Conservation (phyloP, 768 basidiomycete genomes). For the Rubroboletus satanas region DNA sequence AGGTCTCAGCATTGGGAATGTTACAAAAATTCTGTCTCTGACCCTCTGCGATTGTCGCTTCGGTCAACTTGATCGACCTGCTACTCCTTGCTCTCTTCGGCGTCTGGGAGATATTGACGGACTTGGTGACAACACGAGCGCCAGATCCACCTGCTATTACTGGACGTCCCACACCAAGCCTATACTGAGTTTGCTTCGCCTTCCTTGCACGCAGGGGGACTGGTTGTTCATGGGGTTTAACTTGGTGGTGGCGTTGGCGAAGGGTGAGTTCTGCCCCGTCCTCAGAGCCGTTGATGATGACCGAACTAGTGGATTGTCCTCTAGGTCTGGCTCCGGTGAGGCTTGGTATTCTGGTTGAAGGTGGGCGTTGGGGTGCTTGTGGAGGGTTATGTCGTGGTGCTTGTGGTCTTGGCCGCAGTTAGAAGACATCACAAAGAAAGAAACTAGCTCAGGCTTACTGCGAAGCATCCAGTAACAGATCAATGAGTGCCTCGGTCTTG, state of each 20-base stretch:
- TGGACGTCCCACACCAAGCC: slow-evolving; percentile 71
- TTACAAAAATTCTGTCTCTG: not conserved
- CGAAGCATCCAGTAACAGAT: slow-evolving; percentile 58
- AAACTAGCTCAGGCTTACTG: slow-evolving; percentile 34
- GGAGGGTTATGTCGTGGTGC: slow-evolving; percentile 18
- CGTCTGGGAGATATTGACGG: slow-evolving; percentile 46
- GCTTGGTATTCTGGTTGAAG: slow-evolving; percentile 33
- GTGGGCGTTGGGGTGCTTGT: slow-evolving; percentile 24
- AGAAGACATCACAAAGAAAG: slow-evolving; percentile 37
- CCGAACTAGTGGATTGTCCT: slow-evolving; percentile 32
- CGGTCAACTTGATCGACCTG: slow-evolving; percentile 45
- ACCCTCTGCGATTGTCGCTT: slow-evolving; percentile 61
- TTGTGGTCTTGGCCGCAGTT: slow-evolving; percentile 26
- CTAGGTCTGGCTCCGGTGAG: slow-evolving; percentile 27
- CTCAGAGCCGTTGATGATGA: slow-evolving; percentile 40
- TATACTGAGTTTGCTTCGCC: slow-evolving; percentile 66
- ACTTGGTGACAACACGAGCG: slow-evolving; percentile 61
- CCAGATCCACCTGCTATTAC: slow-evolving; percentile 62
- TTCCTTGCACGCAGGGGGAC: slow-evolving; percentile 50
- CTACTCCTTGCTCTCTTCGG: slow-evolving; percentile 47
- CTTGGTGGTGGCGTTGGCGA: slow-evolving; percentile 18
- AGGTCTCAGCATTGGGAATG: slow-evolving; percentile 10
- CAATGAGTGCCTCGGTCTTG: slow-evolving; percentile 75
- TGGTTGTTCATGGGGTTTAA: slow-evolving; percentile 15
- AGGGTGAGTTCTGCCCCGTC: slow-evolving; percentile 38